A percentile compares a stretch with the other conserved stretches of the same genome.
phyloP scores from a whole-genome alignment of 441 rosid genomes.

The Euphorbia schlechtendalii region DNA sequence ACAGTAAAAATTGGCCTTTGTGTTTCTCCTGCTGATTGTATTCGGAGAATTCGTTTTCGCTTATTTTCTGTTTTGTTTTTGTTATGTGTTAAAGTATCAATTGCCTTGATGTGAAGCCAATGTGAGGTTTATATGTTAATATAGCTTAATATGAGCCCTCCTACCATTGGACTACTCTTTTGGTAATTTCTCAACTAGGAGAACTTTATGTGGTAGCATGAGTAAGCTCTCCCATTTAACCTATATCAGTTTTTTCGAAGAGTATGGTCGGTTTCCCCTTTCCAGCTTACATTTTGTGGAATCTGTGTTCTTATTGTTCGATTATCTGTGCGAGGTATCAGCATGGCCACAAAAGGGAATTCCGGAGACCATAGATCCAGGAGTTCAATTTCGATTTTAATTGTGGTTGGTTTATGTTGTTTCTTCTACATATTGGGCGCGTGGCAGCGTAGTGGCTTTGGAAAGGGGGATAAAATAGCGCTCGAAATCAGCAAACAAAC shows the following conservation, averaged over 20 bases:
- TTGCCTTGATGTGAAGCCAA: no score
- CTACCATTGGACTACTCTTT: no score
- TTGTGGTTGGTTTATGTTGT: slow-evolving; percentile 63
- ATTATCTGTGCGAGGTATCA: slow-evolving; percentile 11
- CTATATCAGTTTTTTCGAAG: no score
- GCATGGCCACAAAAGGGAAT: slow-evolving; percentile 63
- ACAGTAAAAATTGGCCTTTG: background rate
- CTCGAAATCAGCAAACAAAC: slow-evolving; percentile 57
- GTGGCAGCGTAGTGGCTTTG: slow-evolving; percentile 94
- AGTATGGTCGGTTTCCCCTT: no score
- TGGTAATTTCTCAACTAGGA: no score
- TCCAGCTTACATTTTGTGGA: background rate
- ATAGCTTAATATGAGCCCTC: no score
- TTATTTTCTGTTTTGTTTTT: background rate
- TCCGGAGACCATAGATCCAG: slow-evolving; percentile 60
- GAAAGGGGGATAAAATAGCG: slow-evolving; percentile 91
- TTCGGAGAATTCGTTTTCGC: background rate
- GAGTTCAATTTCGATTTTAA: slow-evolving; percentile 60
- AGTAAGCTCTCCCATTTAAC: no score
- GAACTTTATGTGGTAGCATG: no score
- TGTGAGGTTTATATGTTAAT: no score
- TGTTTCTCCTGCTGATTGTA: background rate
- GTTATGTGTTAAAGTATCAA: no score
- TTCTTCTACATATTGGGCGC: slow-evolving; percentile 88
- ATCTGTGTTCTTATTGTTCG: background rate